Evolutionary conservation across 176 grass and related monocot genomes (phyloP).

Genomic region (Aegilops sharonensis): DNA sequence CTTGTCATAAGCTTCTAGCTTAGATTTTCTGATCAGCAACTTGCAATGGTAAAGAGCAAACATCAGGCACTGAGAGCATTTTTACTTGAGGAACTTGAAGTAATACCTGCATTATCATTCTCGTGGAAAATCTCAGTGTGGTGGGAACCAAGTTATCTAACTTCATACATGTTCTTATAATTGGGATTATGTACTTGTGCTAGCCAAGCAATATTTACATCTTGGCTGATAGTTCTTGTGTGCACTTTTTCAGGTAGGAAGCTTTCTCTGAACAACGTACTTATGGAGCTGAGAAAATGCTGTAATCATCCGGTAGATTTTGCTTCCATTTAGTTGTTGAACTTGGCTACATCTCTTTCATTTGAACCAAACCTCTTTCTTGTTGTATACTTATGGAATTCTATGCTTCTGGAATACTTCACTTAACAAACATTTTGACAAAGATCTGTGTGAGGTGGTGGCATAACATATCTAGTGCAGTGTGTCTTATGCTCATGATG

Average conservation of each 20-base stretch:
- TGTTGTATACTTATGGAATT: neutral
- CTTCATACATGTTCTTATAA: neutral
- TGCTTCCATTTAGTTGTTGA: conserved; percentile 4
- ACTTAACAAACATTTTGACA: neutral
- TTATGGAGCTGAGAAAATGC: conserved; percentile 58
- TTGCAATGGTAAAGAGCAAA: neutral
- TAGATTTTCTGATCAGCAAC: neutral
- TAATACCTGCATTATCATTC: neutral
- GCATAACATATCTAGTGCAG: neutral
- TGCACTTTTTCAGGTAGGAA: conserved; percentile 48
- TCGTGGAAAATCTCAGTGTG: neutral
- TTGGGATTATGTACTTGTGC: neutral
- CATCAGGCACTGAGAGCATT: neutral
- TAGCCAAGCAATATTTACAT: neutral
- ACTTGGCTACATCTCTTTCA: conserved; percentile 1
- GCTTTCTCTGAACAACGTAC: conserved; percentile 56
- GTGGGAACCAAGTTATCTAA: neutral
- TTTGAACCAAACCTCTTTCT: neutral
- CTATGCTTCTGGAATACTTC: neutral
- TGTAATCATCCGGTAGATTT: conserved; percentile 65
- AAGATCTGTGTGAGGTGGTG: neutral
- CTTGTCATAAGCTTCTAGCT: neutral
- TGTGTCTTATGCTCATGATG: neutral
- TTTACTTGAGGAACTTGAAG: neutral
- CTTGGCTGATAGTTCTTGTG: neutral